Evolutionary conservation across 73 alveolate genomes (phyloP), one percentile per base, ranked within the genome.

Genomic region (Loxodes magnus): DNA sequence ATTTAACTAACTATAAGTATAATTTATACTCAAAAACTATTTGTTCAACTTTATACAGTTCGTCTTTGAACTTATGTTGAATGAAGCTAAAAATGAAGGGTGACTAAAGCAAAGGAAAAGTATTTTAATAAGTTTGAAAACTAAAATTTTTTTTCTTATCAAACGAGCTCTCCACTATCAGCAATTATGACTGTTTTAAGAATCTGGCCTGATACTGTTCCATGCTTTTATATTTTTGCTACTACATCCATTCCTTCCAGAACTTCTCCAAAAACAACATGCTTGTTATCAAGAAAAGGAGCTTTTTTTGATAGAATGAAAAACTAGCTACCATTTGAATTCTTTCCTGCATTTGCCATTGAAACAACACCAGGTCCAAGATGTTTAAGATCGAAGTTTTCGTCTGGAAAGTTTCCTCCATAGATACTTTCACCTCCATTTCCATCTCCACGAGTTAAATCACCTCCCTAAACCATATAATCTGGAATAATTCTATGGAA

Each of bases 391-490:
- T 71, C 64, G 66, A 83, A 86, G 60, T 86, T 86, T 72, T 86
- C 96, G 62, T 86, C 96, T 0, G 72, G 73, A 56, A 86, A 86
- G 53, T 73, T 77, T 25, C 84, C 64, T 22, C 96, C 96, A 43
- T 86, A 86, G 76, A 86, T 86, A 34, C 91, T 66, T 64, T 86
- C 96, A 38, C 97, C 95, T 25, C 97, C 96, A 7, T 88, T 73
- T 31, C 97, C 97, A 61, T 87, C 67, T 19, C 87, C 92, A 22
- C 83, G 74, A 7, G 95, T 83, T 58, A 87, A 67, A 65, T 87
- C 97, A 2, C 97, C 97, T 37, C 51, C 51, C 7, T 59, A 61
- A 67, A 72, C 64, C 95, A 87, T 87, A 73, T 82, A 87, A 28
- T 77, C 52, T 6, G 95, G 93, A 67, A 83, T 79, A 31, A 83